phyloP scores from a whole-genome alignment of 306 rosid species.

The Prunus armeniaca region DNA sequence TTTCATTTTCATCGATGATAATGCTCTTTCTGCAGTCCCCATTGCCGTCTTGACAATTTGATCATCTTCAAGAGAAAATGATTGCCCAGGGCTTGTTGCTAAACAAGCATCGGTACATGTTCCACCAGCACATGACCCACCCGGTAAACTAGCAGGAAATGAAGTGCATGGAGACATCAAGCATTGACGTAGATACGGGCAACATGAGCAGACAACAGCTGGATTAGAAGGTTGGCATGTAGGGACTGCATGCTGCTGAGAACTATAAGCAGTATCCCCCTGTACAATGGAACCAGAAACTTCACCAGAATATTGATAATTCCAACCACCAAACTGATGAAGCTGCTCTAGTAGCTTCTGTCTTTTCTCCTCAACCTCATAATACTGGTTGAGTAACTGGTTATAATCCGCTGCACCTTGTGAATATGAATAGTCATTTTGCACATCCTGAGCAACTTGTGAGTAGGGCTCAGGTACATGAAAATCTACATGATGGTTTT shows the following conservation, averaged over 20 bases:
- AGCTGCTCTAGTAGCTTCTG: conserved; percentile 68
- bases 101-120: conserved; percentile 31
- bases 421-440: conserved; percentile 31
- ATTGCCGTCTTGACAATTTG: conserved; percentile 51
- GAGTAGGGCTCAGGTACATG: conserved; percentile 27
- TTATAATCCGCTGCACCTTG: conserved; percentile 52
- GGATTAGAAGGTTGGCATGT: conserved; percentile 42
- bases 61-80: conserved; percentile 42
- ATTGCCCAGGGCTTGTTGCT: conserved; percentile 33
- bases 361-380: conserved; percentile 84
- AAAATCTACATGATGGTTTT: conserved; percentile 31
- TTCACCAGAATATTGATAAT: conserved; percentile 42
- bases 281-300: conserved; percentile 33
- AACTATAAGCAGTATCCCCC: conserved; percentile 27
- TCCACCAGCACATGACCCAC: conserved; percentile 39
- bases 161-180: conserved; percentile 30
- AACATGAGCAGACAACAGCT: conserved; percentile 46
- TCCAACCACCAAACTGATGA: conserved; percentile 59
- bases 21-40: conserved; percentile 75
- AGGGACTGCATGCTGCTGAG: conserved; percentile 38
- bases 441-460: conserved; percentile 25
- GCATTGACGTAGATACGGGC: conserved; percentile 49
- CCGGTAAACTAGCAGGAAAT: conserved; percentile 36
- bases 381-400: conserved; percentile 52
- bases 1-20: conserved; percentile 47